phyloP scores from a whole-genome alignment of 1,139 yeast genomes.

The Diutina ranongensis region DNA sequence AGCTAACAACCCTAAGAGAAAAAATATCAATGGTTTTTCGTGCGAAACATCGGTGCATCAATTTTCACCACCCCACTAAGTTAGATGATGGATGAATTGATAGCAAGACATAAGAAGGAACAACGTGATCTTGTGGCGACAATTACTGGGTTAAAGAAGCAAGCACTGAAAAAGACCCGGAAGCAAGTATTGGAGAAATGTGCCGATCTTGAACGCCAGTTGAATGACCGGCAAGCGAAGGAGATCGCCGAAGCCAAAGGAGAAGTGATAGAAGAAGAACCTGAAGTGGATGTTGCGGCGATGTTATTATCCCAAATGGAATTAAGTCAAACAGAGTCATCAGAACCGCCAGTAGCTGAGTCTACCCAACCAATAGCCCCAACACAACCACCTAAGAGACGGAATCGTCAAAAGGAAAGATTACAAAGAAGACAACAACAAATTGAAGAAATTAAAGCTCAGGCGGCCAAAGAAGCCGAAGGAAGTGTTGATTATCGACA shows the following conservation, averaged over 20 bases:
- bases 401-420: conserved; percentile 80
- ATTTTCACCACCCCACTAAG: not conserved
- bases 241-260: conserved; percentile 27
- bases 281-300: not conserved
- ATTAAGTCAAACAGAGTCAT: conserved; percentile 23
- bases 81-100: conserved; percentile 32
- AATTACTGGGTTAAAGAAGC: conserved; percentile 68
- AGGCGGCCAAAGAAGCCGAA: conserved; percentile 65
- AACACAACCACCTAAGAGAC: conserved; percentile 16
- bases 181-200: conserved; percentile 47
- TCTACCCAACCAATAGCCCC: not conserved
- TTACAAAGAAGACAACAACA: conserved; percentile 68
- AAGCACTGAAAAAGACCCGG: conserved; percentile 70
- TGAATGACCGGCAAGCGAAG: conserved; percentile 39
- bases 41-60: conserved; percentile 4
- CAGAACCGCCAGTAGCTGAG: conserved; percentile 7
- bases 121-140: conserved; percentile 51
- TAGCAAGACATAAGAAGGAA: conserved; percentile 60
- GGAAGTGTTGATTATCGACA: conserved; percentile 53
- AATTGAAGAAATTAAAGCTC: conserved; percentile 45
- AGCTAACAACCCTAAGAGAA: too few relatives aligned
- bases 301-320: not conserved
- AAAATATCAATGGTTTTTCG: too few relatives aligned
- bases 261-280: conserved; percentile 7
- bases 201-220: conserved; percentile 42